Percentiles rank a stretch among this genome's conserved stretches.
These are phyloP conservation scores for Trematosphaeria pertusa DNA, from an alignment of 2,329 filamentous ascomycete species.

Conservation along the genomic window DNA sequence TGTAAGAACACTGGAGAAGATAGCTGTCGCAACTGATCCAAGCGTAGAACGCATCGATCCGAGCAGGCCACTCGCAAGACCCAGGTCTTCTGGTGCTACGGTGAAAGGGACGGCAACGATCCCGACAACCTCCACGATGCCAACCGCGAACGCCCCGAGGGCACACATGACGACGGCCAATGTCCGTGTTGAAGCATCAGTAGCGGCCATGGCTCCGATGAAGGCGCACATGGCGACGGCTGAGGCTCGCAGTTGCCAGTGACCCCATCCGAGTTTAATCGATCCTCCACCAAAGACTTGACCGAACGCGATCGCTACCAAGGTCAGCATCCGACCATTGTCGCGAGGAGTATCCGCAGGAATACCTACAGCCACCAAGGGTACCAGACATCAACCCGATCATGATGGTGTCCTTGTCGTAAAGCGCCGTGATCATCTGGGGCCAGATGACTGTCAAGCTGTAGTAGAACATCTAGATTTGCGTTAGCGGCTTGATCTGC, in stretches of 20 bases:
- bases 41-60: slow-evolving; percentile 20
- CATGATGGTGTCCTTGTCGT: slow-evolving; percentile 17
- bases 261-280: slow-evolving; percentile 17
- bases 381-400: slow-evolving; percentile 24
- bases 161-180: slow-evolving; percentile 13
- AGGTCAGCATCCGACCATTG: background rate
- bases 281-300: slow-evolving; percentile 22
- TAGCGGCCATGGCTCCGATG: slow-evolving; percentile 25
- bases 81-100: slow-evolving; percentile 20
- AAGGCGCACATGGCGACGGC: slow-evolving; percentile 22
- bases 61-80: slow-evolving; percentile 22
- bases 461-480: slow-evolving; percentile 26
- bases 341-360: too few species aligned
- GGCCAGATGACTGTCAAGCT: slow-evolving; percentile 25
- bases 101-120: slow-evolving; percentile 25
- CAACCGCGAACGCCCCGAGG: slow-evolving; percentile 48
- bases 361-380: slow-evolving; percentile 17
- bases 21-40: slow-evolving; percentile 20
- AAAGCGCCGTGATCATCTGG: slow-evolving; percentile 22
- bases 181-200: slow-evolving; percentile 21
- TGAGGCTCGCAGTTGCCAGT: slow-evolving; percentile 21
- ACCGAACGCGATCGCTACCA: slow-evolving; percentile 20
- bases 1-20: slow-evolving; percentile 22
- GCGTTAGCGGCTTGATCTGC: background rate
- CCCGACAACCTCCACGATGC: slow-evolving; percentile 54